Percentiles rank a stretch among this genome's conserved stretches.
Evolutionary conservation across 2,329 filamentous ascomycete genomes (phyloP).

Genomic region (Pseudogymnoascus sp.): DNA sequence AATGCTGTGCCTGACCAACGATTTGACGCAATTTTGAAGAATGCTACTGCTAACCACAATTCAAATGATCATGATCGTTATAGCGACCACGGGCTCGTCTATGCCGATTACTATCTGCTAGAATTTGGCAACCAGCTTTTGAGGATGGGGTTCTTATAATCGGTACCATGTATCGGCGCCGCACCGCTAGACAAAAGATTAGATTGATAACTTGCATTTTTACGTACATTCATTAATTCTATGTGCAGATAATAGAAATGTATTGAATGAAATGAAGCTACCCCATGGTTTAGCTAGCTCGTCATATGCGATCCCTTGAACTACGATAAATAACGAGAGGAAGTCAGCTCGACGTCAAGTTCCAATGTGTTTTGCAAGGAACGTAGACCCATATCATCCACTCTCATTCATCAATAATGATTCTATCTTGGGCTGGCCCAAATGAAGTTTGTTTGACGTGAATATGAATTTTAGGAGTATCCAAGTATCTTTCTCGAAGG

Average conservation of each 20-base stretch:
- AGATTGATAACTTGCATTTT: not conserved
- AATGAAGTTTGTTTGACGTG: not conserved
- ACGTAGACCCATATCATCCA: not conserved
- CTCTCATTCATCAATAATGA: not conserved
- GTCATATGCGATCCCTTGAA: not conserved
- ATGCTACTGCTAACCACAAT: constrained; percentile 31
- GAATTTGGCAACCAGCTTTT: constrained; percentile 42
- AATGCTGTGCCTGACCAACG: constrained; percentile 9
- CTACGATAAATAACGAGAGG: not conserved
- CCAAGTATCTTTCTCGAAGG: not conserved
- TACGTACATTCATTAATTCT: not conserved
- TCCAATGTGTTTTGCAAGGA: not conserved
- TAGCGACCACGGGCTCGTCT: constrained; percentile 36
- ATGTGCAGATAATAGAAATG: not conserved
- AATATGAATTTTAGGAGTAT: not conserved
- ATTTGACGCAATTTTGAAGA: constrained; percentile 29
- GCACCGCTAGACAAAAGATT: not conserved
- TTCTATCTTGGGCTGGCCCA: not conserved
- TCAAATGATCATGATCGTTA: constrained; percentile 24
- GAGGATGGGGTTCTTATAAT: constrained; percentile 25
- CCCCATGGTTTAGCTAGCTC: not conserved
- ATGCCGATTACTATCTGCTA: constrained; percentile 41
- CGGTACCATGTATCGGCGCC: not conserved
- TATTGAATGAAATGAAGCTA: not conserved
- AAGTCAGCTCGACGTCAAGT: not conserved